Evolutionary conservation across 768 basidiomycete genomes (phyloP), one percentile per base, ranked within the genome.

Genomic region (Leccinum rimulosum): DNA sequence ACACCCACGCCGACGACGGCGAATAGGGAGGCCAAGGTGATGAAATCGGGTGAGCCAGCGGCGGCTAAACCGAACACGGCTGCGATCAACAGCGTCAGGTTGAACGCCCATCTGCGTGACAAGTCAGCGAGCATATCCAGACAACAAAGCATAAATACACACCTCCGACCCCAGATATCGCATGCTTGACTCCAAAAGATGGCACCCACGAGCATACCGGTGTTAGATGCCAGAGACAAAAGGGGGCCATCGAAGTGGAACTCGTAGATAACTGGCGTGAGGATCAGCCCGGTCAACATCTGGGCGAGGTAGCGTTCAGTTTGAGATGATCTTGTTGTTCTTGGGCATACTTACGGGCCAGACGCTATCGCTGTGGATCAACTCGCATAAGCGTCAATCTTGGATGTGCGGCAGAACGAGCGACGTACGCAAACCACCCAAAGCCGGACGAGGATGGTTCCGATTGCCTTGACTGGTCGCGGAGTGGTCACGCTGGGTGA

Each of bases 21-120:
- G 9, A 77, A 65, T 35, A 86, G 70, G 4, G 79, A 75, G 0
- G 82, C 80, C 47, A 85, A 73, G 8, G 79, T 70, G 22, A 79
- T 57, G 55, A 85, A 84, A 63, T 77, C 75, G 6, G 73, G 71
- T 0, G 83, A 73, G 7, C 75, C 78, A 9, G 77, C 83, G 6
- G 83, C 77, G 6, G 78, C 76, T 28, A 84, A 72, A 6, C 82
- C 83, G 55, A 86, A 86, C 28, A 80, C 66, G 0, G 79, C 80
- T 6, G 81, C 77, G 28, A 86, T 74, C 50, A 85, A 74, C 7
- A 86, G 73, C 0, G 84, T 86, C 55, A 80, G 59, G 59, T 84
- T 85, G 72, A 82, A 84, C 1, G 80, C 74, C 79, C 76, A 80
- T 50, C 80, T 80, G 52, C 86, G 38, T 10, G 25, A 33, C 19